These are phyloP conservation scores for Cerioporus squamosus DNA, from an alignment of 1,284 basidiomycete genomes.

Conservation along the genomic window DNA sequence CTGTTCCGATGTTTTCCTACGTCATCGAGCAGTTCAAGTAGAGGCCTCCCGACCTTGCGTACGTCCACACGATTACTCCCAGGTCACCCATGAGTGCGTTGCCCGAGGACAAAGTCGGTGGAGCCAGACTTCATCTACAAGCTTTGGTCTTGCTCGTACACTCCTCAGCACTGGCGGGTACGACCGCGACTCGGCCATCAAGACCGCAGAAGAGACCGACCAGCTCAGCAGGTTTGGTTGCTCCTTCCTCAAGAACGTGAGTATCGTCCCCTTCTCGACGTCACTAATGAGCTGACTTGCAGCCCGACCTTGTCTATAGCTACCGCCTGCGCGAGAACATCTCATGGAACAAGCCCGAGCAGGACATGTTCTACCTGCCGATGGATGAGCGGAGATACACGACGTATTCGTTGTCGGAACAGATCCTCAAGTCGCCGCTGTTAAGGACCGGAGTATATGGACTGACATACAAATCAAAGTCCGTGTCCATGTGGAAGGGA, in stretches of 20 bases:
- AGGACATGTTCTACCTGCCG: constrained; percentile 21
- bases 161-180: constrained; percentile 43
- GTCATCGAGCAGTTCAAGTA: not conserved
- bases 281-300: too few species aligned
- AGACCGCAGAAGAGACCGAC: constrained; percentile 35
- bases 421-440: constrained; percentile 12
- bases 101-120: not conserved
- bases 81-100: not conserved
- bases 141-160: constrained; percentile 31
- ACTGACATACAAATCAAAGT: constrained; percentile 1
- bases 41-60: not conserved
- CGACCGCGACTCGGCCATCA: constrained; percentile 29
- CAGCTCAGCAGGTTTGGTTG: constrained; percentile 50
- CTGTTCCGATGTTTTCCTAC: not conserved
- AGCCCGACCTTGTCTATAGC: constrained; percentile 25
- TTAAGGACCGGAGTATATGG: too few species aligned
- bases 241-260: constrained; percentile 48
- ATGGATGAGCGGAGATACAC: constrained; percentile 32
- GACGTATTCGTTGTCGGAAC: constrained; percentile 24
- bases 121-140: constrained; percentile 33
- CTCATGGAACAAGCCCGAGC: constrained; percentile 10
- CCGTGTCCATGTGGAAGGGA: constrained; percentile 33
- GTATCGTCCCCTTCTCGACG: not conserved
- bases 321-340: constrained; percentile 20
- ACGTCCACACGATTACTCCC: not conserved